Base-by-base conservation (phyloP, 108 stramenopile species). In the Conticribra weissflogii region DNA sequence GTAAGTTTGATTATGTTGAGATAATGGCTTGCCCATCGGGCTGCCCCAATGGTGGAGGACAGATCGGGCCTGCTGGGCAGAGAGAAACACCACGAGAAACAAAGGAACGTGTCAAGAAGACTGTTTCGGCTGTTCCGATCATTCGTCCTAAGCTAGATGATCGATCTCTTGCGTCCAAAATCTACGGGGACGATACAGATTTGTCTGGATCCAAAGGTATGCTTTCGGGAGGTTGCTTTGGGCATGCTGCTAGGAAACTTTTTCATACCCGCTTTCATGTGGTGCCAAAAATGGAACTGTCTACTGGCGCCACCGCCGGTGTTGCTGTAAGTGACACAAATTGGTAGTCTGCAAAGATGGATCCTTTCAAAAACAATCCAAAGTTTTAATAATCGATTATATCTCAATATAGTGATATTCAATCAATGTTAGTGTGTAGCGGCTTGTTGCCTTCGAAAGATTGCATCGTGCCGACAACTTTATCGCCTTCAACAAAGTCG, bases 21-120 rank as follows among this genome's bases (percentile, higher is more conserved):
- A 86, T 93, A 21, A 98, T 99, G 98, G 98, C 98, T 41, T 99
- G 98, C 72, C 98, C 98, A 19, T 83, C 86, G 24, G 98, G 98
- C 25, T 98, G 98, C 70, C 72, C 91, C 36, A 99, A 99, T 76
- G 98, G 98, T 44, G 98, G 98, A 33, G 98, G 98, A 47, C 94
- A 95, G 66, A 71, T 90, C 24, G 67, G 64, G n/a, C 66, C 59
- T 0, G 63, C 61, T 55, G 72, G 71, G 22, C 64, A 67, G 36
- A 74, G 86, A 49, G 94, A 95, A 78, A 89, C 86, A n/a, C 91
- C 94, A 0, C 75, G 84, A 2, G 88, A 95, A 61, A 95, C 89
- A 22, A 77, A 83, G 34, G 54, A 79, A 54, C 88, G 94, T 3
- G 83, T 92, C 45, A 59, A 34, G 52, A 66, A 78, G 44, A 82